Conservation (phyloP, 345 rosid genomes). For the Melastoma malabathricum region DNA sequence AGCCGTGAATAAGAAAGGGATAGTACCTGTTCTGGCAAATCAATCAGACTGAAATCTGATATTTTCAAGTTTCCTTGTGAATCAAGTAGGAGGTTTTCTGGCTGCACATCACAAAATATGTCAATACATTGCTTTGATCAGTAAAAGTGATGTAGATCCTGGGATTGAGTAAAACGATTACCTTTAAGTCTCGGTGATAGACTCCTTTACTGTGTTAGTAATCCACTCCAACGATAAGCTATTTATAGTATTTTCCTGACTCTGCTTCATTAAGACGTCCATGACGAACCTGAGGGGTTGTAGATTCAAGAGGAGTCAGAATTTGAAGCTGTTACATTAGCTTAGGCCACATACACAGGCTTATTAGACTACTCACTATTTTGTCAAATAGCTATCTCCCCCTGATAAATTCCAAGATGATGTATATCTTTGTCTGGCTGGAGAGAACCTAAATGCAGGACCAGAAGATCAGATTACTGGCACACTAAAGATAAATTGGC, state of each 20-base stretch:
- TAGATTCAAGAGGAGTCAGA: background rate
- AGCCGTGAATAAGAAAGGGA: too few species aligned
- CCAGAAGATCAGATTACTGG: slow-evolving; percentile 1
- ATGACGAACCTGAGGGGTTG: slow-evolving; percentile 45
- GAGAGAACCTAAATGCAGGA: slow-evolving; percentile 52
- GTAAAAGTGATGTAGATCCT: background rate
- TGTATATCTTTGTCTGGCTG: slow-evolving; percentile 84
- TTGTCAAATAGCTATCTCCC: slow-evolving; percentile 98
- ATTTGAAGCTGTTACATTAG: background rate
- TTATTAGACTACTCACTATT: slow-evolving; percentile 7
- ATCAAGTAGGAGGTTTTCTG: slow-evolving; percentile 89
- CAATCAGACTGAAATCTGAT: slow-evolving; percentile 95
- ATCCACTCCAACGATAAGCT: slow-evolving; percentile 96
- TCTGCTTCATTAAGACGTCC: slow-evolving; percentile 88
- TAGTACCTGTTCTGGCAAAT: slow-evolving; percentile 70
- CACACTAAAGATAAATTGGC: background rate
- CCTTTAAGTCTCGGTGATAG: slow-evolving; percentile 95
- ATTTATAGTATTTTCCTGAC: slow-evolving; percentile 79
- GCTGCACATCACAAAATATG: slow-evolving; percentile 31
- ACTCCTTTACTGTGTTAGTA: slow-evolving; percentile 88
- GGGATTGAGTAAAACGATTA: slow-evolving; percentile 8
- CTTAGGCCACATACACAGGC: background rate
- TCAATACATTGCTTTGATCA: slow-evolving; percentile 9
- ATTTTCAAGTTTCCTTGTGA: slow-evolving; percentile 84
- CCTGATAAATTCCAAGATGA: slow-evolving; percentile 87